Evolutionary conservation across 2,329 filamentous ascomycete species (phyloP).

Genomic region (Aspergillus tanneri): DNA sequence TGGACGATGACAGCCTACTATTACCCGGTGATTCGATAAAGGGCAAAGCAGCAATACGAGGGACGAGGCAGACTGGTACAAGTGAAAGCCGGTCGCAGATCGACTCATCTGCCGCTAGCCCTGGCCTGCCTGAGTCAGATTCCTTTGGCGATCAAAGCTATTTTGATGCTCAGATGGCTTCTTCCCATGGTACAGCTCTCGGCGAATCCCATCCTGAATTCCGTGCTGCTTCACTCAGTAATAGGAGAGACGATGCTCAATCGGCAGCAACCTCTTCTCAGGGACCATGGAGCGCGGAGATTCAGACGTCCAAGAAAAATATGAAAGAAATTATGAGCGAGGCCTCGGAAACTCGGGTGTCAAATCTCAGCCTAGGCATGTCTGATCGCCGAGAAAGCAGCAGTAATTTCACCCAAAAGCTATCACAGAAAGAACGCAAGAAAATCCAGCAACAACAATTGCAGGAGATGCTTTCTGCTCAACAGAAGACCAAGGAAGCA

Average conservation of each 20-base stretch:
- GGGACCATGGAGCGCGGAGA: conserved; percentile 55
- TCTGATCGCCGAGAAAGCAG: conserved; percentile 47
- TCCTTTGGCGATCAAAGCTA: conserved; percentile 29
- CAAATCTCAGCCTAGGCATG: conserved; percentile 54
- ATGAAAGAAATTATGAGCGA: conserved; percentile 75
- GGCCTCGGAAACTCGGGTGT: conserved; percentile 51
- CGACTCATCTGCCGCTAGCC: conserved; percentile 26
- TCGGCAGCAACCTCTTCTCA: conserved; percentile 30
- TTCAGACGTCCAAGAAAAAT: conserved; percentile 65
- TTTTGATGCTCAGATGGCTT: conserved; percentile 32
- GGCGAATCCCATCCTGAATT: conserved; percentile 28
- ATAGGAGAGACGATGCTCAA: conserved; percentile 27
- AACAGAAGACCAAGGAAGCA: conserved; percentile 37
- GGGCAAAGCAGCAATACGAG: conserved; percentile 31
- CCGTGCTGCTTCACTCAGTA: conserved; percentile 19
- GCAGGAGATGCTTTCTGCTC: conserved; percentile 41
- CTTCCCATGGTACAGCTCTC: conserved; percentile 18
- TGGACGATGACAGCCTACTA: conserved; percentile 73
- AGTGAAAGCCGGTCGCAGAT: conserved; percentile 22
- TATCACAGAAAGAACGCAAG: conserved; percentile 93
- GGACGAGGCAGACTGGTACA: conserved; percentile 16
- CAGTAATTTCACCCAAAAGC: conserved; percentile 53
- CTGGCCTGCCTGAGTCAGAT: conserved; percentile 27
- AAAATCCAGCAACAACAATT: conserved; percentile 69
- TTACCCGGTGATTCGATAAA: conserved; percentile 28